Evolutionary conservation across 352 stramenopile genomes (phyloP).

Genomic region (Pythium dissimile): DNA sequence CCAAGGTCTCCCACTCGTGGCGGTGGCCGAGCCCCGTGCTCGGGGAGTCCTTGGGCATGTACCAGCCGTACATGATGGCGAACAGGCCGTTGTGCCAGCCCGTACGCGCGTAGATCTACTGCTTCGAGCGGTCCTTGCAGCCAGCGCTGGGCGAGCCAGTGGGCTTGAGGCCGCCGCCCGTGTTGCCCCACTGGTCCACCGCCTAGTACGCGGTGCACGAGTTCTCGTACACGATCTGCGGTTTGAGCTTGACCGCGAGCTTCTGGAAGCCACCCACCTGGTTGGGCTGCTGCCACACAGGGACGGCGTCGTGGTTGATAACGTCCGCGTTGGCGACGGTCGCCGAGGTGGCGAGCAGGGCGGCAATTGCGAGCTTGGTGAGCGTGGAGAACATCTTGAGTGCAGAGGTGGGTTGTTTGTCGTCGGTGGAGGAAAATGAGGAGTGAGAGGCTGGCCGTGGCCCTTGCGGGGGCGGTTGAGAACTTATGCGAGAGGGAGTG

Average conservation of each 20-base stretch:
- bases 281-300: conserved; percentile 16
- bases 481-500: too few species aligned
- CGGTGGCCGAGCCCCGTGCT: conserved; percentile 25
- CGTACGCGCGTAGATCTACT: conserved; percentile 20
- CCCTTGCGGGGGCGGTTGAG: too few species aligned
- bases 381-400: background rate
- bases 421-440: too few species aligned
- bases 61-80: conserved; percentile 29
- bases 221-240: conserved; percentile 28
- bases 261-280: conserved; percentile 12
- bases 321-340: conserved; percentile 9
- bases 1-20: conserved; percentile 25
- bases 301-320: conserved; percentile 21
- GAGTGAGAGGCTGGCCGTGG: too few species aligned
- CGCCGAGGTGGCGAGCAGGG: conserved; percentile 7
- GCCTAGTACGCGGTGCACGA: conserved; percentile 27
- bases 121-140: conserved; percentile 2
- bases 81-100: conserved; percentile 22
- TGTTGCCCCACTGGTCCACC: conserved; percentile 22
- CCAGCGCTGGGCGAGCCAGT: conserved; percentile 16
- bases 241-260: conserved; percentile 19
- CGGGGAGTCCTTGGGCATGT: conserved; percentile 34
- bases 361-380: background rate
- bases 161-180: conserved; percentile 26
- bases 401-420: too few species aligned